phyloP scores from a whole-genome alignment of 2,329 filamentous ascomycete genomes.

The Pseudogymnoascus sp. region DNA sequence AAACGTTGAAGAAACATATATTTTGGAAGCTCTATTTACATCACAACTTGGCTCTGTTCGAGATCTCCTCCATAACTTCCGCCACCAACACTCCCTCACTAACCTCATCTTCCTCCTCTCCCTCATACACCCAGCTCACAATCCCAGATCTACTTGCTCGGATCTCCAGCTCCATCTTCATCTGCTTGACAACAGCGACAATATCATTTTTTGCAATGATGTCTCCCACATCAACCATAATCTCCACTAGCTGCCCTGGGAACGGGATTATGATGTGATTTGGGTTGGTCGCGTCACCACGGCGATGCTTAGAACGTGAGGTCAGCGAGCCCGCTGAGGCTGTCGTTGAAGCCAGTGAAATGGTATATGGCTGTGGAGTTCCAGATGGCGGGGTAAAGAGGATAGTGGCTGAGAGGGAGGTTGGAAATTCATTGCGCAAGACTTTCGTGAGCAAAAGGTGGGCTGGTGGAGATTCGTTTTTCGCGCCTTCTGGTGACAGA shows the following conservation, averaged over 20 bases:
- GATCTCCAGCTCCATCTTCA: slow-evolving; percentile 61
- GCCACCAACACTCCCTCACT: slow-evolving; percentile 21
- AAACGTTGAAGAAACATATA: neutral
- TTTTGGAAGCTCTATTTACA: neutral
- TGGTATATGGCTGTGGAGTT: slow-evolving; percentile 36
- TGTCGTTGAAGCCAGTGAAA: slow-evolving; percentile 32
- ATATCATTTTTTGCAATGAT: slow-evolving; percentile 41
- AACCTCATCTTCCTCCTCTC: slow-evolving; percentile 23
- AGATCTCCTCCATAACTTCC: neutral
- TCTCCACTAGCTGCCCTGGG: slow-evolving; percentile 50
- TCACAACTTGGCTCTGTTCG: neutral
- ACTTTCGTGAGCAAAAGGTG: slow-evolving; percentile 48
- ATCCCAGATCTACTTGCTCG: slow-evolving; percentile 27
- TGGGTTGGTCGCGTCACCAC: slow-evolving; percentile 41
- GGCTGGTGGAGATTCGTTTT: slow-evolving; percentile 30
- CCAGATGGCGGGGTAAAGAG: slow-evolving; percentile 38
- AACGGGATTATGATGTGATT: slow-evolving; percentile 49
- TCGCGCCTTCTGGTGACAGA: slow-evolving; percentile 31
- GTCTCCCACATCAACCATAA: slow-evolving; percentile 47
- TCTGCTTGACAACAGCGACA: slow-evolving; percentile 54
- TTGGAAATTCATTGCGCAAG: slow-evolving; percentile 52
- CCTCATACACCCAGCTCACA: slow-evolving; percentile 23
- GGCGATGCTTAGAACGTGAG: slow-evolving; percentile 39
- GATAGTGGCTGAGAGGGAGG: slow-evolving; percentile 45
- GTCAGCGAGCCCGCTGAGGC: slow-evolving; percentile 44